Conservation (phyloP, 192 early-diverging fungal species). For the Phycomyces blakesleeanus region DNA sequence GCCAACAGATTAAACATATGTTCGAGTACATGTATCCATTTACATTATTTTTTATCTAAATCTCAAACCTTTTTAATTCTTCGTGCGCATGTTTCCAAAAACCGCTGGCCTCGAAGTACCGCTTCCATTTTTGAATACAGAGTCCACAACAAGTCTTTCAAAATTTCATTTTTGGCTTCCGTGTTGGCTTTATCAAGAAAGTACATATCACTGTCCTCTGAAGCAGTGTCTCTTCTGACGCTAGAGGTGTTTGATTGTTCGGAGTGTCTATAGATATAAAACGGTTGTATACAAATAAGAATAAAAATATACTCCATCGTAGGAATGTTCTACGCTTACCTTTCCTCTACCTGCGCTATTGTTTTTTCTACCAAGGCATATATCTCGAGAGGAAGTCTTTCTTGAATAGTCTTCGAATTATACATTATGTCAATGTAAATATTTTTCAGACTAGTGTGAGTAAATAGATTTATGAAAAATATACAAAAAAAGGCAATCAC, state of each 20-base stretch:
- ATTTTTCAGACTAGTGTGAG: background rate
- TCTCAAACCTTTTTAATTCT: constrained; percentile 42
- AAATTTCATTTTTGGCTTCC: constrained; percentile 61
- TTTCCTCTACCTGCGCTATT: constrained; percentile 68
- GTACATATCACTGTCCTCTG: constrained; percentile 41
- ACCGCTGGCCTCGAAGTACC: constrained; percentile 70
- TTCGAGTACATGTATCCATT: too few species aligned
- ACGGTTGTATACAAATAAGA: background rate
- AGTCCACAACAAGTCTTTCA: constrained; percentile 73
- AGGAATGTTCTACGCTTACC: constrained; percentile 34
- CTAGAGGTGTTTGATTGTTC: background rate
- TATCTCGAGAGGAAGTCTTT: constrained; percentile 66
- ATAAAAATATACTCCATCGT: background rate
- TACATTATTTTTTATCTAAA: too few species aligned
- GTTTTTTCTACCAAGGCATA: constrained; percentile 70
- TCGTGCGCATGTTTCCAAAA: constrained; percentile 59
- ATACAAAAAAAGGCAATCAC: constrained; percentile 26
- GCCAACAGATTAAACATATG: constrained; percentile 1
- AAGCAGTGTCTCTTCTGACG: background rate
- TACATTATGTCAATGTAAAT: constrained; percentile 27
- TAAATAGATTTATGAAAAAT: background rate
- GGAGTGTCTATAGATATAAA: constrained; percentile 3
- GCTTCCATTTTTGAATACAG: constrained; percentile 74
- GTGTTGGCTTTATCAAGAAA: constrained; percentile 47
- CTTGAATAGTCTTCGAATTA: constrained; percentile 57